Percentiles rank a stretch among this genome's conserved stretches.
phyloP scores from a whole-genome alignment of 2,329 filamentous ascomycete genomes.

The Diaporthe sp. region DNA sequence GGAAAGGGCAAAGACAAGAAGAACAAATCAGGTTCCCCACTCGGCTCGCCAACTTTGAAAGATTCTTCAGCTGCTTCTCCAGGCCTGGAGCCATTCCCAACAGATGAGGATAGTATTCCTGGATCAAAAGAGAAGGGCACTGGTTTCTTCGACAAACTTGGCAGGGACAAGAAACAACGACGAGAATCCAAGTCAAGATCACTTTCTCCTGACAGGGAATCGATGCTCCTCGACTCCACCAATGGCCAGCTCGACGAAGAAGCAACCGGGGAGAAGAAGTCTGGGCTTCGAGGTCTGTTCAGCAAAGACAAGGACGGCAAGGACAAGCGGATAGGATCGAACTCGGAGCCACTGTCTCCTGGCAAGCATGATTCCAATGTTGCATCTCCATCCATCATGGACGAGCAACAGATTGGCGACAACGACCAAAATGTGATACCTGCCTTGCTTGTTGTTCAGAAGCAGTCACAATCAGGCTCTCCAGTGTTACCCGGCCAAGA shows the following conservation, averaged over 20 bases:
- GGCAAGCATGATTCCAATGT: not conserved
- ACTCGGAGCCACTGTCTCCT: slow-evolving; percentile 1
- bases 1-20: slow-evolving; percentile 16
- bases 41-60: not conserved
- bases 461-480: not conserved
- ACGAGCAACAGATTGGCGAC: not conserved
- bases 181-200: not conserved
- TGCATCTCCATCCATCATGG: not conserved
- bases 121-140: not conserved
- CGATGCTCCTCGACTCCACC: not conserved
- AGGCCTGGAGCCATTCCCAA: not conserved
- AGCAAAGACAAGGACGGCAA: slow-evolving; percentile 15
- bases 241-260: not conserved
- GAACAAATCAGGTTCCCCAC: not conserved
- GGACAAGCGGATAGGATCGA: not conserved
- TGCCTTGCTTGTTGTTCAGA: slow-evolving; percentile 1
- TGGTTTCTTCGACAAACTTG: not conserved
- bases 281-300: not conserved
- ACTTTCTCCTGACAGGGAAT: not conserved
- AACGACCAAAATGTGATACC: not conserved
- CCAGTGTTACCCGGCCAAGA: not conserved
- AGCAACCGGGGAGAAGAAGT: not conserved
- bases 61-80: not conserved
- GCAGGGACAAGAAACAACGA: slow-evolving; percentile 6
- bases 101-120: not conserved